These are phyloP conservation scores for sunflower (Helianthus annuus) DNA, from an alignment of 129 eudicot genomes.

Conservation along the genomic window HanXRQr2.0-SUNRISE NC_035441.2:182226627-182227126, in stretches of 20 bases:
- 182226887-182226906: background rate
- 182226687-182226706: constrained; percentile 10
- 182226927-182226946: background rate
- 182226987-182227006: too few species aligned
- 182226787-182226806: constrained; percentile 33
- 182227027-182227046: too few species aligned
- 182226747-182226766: constrained; percentile 26
- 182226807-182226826: background rate
- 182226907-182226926: background rate
- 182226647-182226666: background rate
- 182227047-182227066: too few species aligned
- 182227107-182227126: too few species aligned
- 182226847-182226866: background rate
- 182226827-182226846: background rate
- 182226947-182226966: too few species aligned
- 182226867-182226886: background rate
- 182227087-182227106: too few species aligned
- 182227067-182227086: too few species aligned
- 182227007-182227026: too few species aligned
- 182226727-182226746: constrained; percentile 37
- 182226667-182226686: constrained; percentile 23
- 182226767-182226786: constrained; percentile 31
- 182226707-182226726: constrained; percentile 39
- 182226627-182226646: background rate
- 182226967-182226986: too few species aligned